phyloP scores from a whole-genome alignment of 2,329 filamentous ascomycete genomes.

The Knoxdaviesia proteae region DNA sequence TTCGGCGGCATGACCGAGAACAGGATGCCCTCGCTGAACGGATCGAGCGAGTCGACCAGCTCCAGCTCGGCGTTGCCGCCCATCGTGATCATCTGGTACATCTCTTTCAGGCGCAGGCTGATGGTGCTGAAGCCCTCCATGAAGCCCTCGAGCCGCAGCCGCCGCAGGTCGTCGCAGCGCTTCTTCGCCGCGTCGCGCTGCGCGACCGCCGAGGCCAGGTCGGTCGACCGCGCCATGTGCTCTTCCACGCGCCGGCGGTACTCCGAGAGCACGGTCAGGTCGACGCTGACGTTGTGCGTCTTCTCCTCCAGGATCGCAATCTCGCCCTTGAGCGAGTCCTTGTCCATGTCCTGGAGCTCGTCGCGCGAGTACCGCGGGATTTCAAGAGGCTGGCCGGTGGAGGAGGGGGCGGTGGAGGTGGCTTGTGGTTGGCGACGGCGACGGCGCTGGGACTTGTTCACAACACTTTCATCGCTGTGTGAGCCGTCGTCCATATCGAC shows the following conservation, averaged over 20 bases:
- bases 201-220: conserved; percentile 58
- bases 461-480: background rate
- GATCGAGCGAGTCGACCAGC: conserved; percentile 85
- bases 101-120: conserved; percentile 87
- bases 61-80: conserved; percentile 95
- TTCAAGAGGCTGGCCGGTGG: conserved; percentile 23
- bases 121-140: conserved; percentile 96
- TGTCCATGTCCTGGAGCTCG: conserved; percentile 45
- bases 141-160: conserved; percentile 81
- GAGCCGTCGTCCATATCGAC: conserved; percentile 9
- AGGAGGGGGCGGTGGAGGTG: conserved; percentile 1
- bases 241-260: conserved; percentile 76
- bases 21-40: conserved; percentile 88
- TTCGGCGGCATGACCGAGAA: conserved; percentile 99
- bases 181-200: conserved; percentile 77
- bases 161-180: conserved; percentile 77
- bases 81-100: conserved; percentile 99
- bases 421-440: background rate
- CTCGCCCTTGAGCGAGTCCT: conserved; percentile 37
- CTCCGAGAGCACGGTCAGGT: conserved; percentile 72
- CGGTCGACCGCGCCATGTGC: conserved; percentile 59
- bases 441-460: no score
- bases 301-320: conserved; percentile 43
- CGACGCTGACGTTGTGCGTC: conserved; percentile 71
- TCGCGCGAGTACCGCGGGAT: conserved; percentile 62